Percentiles rank a stretch among this genome's conserved stretches.
These are phyloP conservation scores for Puccinellia tenuiflora DNA, from an alignment of 176 grass and related monocot species.

Conservation along the genomic window DNA sequence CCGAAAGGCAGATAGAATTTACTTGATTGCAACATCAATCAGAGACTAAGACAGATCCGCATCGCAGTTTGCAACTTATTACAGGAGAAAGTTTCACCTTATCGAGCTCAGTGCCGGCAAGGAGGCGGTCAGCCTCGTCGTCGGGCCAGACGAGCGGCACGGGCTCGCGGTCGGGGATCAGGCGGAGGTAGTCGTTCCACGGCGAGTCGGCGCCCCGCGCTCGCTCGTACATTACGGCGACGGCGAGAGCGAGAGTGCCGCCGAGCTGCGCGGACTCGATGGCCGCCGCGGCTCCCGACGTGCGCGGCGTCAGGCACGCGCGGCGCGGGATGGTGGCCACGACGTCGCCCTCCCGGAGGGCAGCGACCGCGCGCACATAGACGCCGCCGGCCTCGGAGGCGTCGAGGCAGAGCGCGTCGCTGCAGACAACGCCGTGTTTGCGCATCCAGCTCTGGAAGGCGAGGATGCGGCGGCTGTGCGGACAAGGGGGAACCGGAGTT, in stretches of 20 bases:
- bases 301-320: slow-evolving; percentile 70
- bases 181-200: slow-evolving; percentile 65
- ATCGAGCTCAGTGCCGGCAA: slow-evolving; percentile 80
- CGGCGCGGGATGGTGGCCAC: slow-evolving; percentile 71
- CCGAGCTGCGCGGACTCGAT: slow-evolving; percentile 59
- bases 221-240: slow-evolving; percentile 83
- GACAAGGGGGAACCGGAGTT: neutral
- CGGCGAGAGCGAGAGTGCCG: slow-evolving; percentile 52
- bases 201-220: slow-evolving; percentile 40
- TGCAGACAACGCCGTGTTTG: slow-evolving; percentile 63
- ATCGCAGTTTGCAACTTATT: neutral
- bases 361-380: slow-evolving; percentile 47
- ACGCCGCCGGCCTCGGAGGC: slow-evolving; percentile 38
- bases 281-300: slow-evolving; percentile 36
- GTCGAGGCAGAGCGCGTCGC: slow-evolving; percentile 67
- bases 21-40: neutral
- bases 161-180: slow-evolving; percentile 69
- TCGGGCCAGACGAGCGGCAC: slow-evolving; percentile 79
- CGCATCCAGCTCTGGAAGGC: slow-evolving; percentile 83
- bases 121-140: slow-evolving; percentile 50
- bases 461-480: slow-evolving; percentile 44
- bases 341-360: slow-evolving; percentile 60
- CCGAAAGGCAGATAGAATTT: neutral
- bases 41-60: neutral
- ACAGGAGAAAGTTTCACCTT: slow-evolving; percentile 43